phyloP scores from a whole-genome alignment of 352 stramenopile species.

The Phytophthora europaea region DNA sequence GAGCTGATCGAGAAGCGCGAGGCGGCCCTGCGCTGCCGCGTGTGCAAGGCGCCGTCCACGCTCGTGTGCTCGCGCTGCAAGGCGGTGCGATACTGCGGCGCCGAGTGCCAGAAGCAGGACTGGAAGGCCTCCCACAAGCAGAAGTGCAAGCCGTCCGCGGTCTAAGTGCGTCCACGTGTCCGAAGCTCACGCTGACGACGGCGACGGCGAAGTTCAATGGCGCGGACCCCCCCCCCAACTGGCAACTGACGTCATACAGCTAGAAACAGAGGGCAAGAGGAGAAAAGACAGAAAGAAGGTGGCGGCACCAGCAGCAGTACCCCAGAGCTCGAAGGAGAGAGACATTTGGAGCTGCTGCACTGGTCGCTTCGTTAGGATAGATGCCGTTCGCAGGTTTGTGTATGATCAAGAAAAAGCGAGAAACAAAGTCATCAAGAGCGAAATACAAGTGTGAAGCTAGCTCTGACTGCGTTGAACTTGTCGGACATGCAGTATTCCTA shows the following conservation, averaged over 20 bases:
- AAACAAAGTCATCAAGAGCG: conserved; percentile 36
- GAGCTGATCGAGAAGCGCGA: conserved; percentile 82
- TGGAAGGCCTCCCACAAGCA: conserved; percentile 90
- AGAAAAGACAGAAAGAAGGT: conserved; percentile 33
- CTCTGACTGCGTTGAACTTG: not conserved
- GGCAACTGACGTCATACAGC: conserved; percentile 32
- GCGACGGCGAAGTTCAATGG: conserved; percentile 24
- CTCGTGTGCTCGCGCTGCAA: conserved; percentile 92
- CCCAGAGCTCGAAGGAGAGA: conserved; percentile 29
- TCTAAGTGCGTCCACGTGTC: conserved; percentile 33
- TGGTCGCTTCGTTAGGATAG: conserved; percentile 49
- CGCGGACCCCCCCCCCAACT: conserved; percentile 7
- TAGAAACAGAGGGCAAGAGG: conserved; percentile 22
- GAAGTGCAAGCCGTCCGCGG: conserved; percentile 76
- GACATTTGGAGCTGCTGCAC: conserved; percentile 25
- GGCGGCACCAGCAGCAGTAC: conserved; percentile 23
- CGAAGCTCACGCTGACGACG: conserved; percentile 33
- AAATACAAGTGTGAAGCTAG: conserved; percentile 28
- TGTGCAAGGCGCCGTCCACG: conserved; percentile 82
- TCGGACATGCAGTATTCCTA: not conserved
- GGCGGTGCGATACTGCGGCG: conserved; percentile 86
- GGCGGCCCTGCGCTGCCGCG: conserved; percentile 76
- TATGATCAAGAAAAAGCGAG: conserved; percentile 36
- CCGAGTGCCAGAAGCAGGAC: conserved; percentile 91
- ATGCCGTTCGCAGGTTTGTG: conserved; percentile 43